Conservation (phyloP, 1,284 basidiomycete genomes). For the Cryptococcus sp. region DNA sequence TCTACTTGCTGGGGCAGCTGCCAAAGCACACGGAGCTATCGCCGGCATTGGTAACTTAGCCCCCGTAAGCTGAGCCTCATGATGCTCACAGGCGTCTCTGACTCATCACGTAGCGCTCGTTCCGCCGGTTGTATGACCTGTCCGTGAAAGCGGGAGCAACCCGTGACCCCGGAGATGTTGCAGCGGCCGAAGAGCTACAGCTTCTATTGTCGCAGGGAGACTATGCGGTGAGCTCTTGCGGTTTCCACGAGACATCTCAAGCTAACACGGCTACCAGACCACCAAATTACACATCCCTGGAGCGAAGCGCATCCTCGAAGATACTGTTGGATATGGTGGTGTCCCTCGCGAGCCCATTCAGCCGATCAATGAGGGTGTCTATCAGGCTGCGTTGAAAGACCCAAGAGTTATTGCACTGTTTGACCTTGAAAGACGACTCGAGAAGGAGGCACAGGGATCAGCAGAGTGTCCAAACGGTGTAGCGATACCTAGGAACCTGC, state of each 20-base stretch:
- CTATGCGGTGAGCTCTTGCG: background rate
- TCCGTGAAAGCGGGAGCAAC: background rate
- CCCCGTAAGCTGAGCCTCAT: background rate
- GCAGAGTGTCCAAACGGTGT: no score
- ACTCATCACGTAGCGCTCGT: background rate
- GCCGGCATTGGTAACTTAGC: slow-evolving; percentile 9
- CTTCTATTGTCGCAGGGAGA: slow-evolving; percentile 1
- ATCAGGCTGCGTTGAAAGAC: slow-evolving; percentile 2
- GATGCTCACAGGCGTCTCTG: no score
- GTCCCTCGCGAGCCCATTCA: slow-evolving; percentile 7
- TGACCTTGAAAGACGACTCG: background rate
- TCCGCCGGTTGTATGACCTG: background rate
- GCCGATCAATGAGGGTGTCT: background rate
- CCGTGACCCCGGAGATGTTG: slow-evolving; percentile 1
- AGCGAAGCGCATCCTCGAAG: slow-evolving; percentile 5
- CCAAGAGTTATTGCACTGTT: slow-evolving; percentile 2
- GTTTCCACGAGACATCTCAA: background rate
- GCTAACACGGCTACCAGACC: background rate
- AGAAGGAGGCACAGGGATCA: no score
- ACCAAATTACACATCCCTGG: slow-evolving; percentile 8
- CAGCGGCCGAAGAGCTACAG: slow-evolving; percentile 5
- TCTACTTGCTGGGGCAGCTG: background rate
- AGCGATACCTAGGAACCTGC: no score
- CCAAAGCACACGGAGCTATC: slow-evolving; percentile 9
- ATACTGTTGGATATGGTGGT: slow-evolving; percentile 5